These are phyloP conservation scores for Rosa chinensis DNA, from an alignment of 306 rosid genomes.

Conservation along the genomic window DNA sequence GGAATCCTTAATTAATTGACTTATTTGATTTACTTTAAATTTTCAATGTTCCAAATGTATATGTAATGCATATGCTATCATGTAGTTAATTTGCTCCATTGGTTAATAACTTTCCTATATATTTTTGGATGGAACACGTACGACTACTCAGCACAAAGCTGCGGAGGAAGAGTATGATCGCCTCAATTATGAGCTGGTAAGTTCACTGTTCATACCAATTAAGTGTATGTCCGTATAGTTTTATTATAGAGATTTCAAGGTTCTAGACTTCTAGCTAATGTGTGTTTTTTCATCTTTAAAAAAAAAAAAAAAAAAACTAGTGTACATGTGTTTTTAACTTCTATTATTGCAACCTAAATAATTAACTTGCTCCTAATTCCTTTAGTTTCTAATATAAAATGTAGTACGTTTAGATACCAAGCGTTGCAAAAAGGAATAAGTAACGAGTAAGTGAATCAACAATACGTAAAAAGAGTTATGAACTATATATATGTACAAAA, in stretches of 20 bases:
- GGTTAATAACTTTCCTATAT: background rate
- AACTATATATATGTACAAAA: too few species aligned
- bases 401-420: background rate
- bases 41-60: background rate
- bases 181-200: conserved; percentile 69
- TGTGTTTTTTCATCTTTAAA: too few species aligned
- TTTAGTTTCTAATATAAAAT: background rate
- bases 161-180: conserved; percentile 64
- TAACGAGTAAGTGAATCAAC: background rate
- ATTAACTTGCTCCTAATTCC: background rate
- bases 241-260: background rate
- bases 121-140: background rate
- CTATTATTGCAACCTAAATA: background rate
- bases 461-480: background rate
- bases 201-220: background rate
- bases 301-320: too few species aligned
- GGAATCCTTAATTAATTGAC: background rate
- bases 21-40: background rate
- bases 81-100: background rate
- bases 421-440: background rate
- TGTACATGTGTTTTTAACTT: background rate
- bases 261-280: background rate
- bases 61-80: background rate
- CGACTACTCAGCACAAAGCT: conserved; percentile 42
- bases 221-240: background rate